phyloP scores from a whole-genome alignment of 176 grass and related monocot species.

The Avena atlantica region DNA sequence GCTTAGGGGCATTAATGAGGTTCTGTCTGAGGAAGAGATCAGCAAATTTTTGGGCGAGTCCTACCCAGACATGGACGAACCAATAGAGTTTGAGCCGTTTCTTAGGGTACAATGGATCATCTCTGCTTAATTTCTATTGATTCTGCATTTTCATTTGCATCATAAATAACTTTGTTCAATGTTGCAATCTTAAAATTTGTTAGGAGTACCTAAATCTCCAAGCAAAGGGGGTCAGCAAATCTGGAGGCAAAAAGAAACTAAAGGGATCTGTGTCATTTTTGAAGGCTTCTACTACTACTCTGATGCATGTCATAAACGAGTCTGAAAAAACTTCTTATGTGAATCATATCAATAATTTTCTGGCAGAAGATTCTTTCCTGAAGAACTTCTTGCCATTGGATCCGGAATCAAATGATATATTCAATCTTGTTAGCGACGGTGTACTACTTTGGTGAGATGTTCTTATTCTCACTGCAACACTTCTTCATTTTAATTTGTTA shows the following conservation, averaged over 20 bases:
- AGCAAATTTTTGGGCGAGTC: constrained; percentile 56
- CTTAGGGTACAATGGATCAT: constrained; percentile 63
- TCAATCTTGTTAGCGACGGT: constrained; percentile 84
- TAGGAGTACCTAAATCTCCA: constrained; percentile 89
- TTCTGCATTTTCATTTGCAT: neutral
- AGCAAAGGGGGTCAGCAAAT: constrained; percentile 63
- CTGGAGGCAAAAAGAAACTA: constrained; percentile 61
- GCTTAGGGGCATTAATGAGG: constrained; percentile 77
- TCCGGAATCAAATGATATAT: constrained; percentile 66
- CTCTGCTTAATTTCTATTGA: neutral
- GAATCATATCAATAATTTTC: constrained; percentile 92
- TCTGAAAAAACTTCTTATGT: constrained; percentile 94
- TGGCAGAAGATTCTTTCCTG: constrained; percentile 82
- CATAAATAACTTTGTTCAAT: neutral
- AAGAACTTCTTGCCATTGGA: constrained; percentile 94
- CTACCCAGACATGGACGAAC: constrained; percentile 60
- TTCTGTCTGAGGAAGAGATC: constrained; percentile 74
- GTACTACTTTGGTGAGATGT: constrained; percentile 87
- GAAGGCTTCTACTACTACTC: constrained; percentile 93
- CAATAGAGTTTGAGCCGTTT: constrained; percentile 91
- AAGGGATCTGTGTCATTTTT: constrained; percentile 93
- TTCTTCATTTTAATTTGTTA: neutral
- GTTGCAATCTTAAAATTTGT: constrained; percentile 20
- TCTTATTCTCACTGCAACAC: neutral
- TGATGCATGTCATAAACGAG: constrained; percentile 89